Evolutionary conservation across 805 yeast genomes (phyloP), one percentile per base, ranked within the genome.

Genomic region (Myxozyma vanderwaltii): DNA sequence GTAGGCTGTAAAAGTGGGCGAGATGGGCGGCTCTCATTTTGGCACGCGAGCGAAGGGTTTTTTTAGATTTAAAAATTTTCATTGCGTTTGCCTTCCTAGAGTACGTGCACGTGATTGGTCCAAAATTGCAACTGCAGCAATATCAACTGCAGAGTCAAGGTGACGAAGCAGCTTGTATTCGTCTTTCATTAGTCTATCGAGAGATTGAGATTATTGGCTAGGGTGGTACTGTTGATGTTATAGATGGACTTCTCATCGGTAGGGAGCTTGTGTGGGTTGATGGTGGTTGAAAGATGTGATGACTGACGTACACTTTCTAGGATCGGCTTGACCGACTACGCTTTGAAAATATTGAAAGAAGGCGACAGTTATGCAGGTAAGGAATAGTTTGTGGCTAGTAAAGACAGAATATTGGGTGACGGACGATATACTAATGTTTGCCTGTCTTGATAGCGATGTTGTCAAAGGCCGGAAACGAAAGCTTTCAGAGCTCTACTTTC

Each of bases 401-500:
- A 15, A 19, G 17, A 10, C 7, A 21, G n/a, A 19, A 26, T 52
- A 31, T 17, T 2, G 38, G 10, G 4, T 23, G 36, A 10, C 13
- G 36, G 17, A 17, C 15, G 12, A 43, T 19, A 19, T 41, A 13
- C 38, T 47, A n/a, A 33, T 33, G 26, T 29, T 13, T 13, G 12
- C n/a, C n/a, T n/a, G 26, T 33, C 27, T 33, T 3, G 23, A 10
- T 38, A 71, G 74, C 45, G 79, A 76, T 50, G 72, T 82, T n/a
- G 73, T 82, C 12, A 75, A 77, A 60, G 75, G 76, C 46, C 75
- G 90, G 50, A 83, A 83, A 66, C 74, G 85, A 27, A 83, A 82
- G 67, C 74, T 86, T 24, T 78, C 86, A 1, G 88, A 85, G 70
- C 73, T 86, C 17, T 86, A 82, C 68, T 81, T 84, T 38, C 45